Conservation (phyloP, 2,329 filamentous ascomycete genomes). For the Knufia petricola region DNA sequence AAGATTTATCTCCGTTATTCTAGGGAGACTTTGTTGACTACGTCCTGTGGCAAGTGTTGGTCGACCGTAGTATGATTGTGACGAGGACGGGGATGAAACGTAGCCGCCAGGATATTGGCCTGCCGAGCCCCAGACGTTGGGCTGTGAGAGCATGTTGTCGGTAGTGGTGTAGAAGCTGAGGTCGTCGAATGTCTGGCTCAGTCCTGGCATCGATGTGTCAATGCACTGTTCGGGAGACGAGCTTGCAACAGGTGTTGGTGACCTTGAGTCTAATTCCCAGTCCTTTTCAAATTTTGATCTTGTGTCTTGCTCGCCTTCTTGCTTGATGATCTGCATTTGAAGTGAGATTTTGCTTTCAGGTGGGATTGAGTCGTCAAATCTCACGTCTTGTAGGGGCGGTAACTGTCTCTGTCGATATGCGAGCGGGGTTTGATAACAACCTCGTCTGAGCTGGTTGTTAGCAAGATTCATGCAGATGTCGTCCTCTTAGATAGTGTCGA, state of each 20-base stretch:
- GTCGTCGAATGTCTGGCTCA: slow-evolving; percentile 6
- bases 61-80: slow-evolving; percentile 8
- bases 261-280: background rate
- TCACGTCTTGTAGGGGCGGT: slow-evolving; percentile 5
- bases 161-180: slow-evolving; percentile 5
- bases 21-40: slow-evolving; percentile 5
- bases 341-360: background rate
- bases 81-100: background rate
- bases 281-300: slow-evolving; percentile 4
- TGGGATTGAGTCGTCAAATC: background rate
- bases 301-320: background rate
- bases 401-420: slow-evolving; percentile 4
- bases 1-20: slow-evolving; percentile 6
- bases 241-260: background rate
- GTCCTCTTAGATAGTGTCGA: too few species aligned
- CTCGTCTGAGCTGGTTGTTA: background rate
- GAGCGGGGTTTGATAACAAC: background rate
- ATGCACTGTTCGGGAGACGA: slow-evolving; percentile 1
- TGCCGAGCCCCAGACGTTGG: slow-evolving; percentile 1
- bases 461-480: background rate
- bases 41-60: background rate
- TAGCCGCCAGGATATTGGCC: slow-evolving; percentile 5
- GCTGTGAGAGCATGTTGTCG: slow-evolving; percentile 6
- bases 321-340: slow-evolving; percentile 5
- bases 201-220: slow-evolving; percentile 7